Percentiles rank a stretch among this genome's conserved stretches.
Evolutionary conservation across 192 early-diverging fungal genomes (phyloP).

Genomic region (Entrophospora sp.): DNA sequence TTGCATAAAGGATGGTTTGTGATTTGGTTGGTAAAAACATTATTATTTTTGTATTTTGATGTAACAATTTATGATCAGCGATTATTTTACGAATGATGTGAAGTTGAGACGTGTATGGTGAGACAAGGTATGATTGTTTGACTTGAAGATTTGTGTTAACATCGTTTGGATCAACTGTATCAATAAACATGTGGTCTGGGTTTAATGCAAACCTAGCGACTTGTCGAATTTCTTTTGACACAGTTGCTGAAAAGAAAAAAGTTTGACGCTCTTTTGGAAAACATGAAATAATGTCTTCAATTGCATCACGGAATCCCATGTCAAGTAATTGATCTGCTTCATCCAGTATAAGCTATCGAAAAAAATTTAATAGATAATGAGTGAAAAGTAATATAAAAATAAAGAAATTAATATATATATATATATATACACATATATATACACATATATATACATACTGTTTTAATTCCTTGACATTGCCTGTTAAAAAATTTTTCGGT

Average conservation of each 20-base stretch:
- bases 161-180: constrained; percentile 81
- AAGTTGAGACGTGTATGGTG: constrained; percentile 55
- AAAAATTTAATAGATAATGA: background rate
- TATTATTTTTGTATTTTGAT: constrained; percentile 71
- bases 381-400: background rate
- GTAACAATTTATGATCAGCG: constrained; percentile 43
- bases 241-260: constrained; percentile 90
- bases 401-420: background rate
- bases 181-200: constrained; percentile 58
- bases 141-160: constrained; percentile 72
- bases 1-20: constrained; percentile 51
- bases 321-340: constrained; percentile 94
- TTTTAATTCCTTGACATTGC: constrained; percentile 39
- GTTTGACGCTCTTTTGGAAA: constrained; percentile 74
- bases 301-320: constrained; percentile 85
- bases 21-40: constrained; percentile 84
- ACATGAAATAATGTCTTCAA: constrained; percentile 55
- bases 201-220: constrained; percentile 61
- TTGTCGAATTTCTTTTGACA: constrained; percentile 57
- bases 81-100: constrained; percentile 57
- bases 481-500: constrained; percentile 44
- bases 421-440: background rate
- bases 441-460: constrained; percentile 25
- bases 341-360: constrained; percentile 68
- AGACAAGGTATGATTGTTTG: constrained; percentile 66